phyloP scores from a whole-genome alignment of 2,329 filamentous ascomycete species.

The Colletotrichum sp. region DNA sequence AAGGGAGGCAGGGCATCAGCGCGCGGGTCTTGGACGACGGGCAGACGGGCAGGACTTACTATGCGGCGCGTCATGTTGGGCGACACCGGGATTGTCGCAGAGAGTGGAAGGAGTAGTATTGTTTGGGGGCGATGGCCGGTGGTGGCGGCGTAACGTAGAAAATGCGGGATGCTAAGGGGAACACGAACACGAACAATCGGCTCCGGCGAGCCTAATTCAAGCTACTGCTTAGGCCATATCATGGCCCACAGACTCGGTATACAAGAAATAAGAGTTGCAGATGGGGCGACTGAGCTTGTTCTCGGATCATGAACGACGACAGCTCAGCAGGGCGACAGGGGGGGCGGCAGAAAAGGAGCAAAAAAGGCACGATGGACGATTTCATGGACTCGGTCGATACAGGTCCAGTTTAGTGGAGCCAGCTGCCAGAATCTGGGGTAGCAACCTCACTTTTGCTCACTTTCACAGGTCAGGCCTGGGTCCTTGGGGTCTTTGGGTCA shows the following conservation, averaged over 20 bases:
- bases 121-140: not conserved
- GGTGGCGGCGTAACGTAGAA: not conserved
- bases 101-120: not conserved
- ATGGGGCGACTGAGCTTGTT: conserved; percentile 7
- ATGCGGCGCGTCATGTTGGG: conserved; percentile 27
- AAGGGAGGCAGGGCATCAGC: not conserved
- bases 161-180: not conserved
- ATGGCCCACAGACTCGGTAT: conserved; percentile 1
- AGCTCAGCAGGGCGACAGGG: conserved; percentile 4
- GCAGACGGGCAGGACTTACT: conserved; percentile 6
- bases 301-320: not conserved
- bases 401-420: conserved; percentile 11
- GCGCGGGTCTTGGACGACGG: not conserved
- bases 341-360: conserved; percentile 5
- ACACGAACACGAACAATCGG: conserved; percentile 12
- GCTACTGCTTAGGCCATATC: conserved; percentile 19
- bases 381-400: conserved; percentile 5
- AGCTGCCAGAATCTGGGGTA: conserved; percentile 16
- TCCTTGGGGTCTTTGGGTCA: not conserved
- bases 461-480: not conserved
- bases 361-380: not conserved
- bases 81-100: conserved; percentile 1
- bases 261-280: not conserved
- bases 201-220: conserved; percentile 18
- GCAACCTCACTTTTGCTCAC: not conserved